Evolutionary conservation across 306 rosid genomes (phyloP), one percentile per base, ranked within the genome.

Genomic region (Cucurbita maxima): DNA sequence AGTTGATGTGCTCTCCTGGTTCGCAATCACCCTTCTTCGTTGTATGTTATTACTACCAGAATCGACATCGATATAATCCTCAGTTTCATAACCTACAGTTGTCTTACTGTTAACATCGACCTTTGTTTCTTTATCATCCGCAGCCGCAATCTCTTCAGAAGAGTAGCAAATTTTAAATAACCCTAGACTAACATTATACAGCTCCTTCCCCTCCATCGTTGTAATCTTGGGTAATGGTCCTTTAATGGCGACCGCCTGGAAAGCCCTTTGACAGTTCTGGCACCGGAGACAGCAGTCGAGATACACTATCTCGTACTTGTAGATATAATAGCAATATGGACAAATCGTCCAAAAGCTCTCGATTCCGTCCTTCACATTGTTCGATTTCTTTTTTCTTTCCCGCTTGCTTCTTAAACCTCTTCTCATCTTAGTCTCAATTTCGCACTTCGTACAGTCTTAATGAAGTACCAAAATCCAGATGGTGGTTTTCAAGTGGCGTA

Each of bases 261-360:
- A 89, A 1, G 85, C 83, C 34, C n/a, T 81, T 79, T 12, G 10
- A 75, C 97, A 88, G 10, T 80, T 80, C 58, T 72, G 81, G 38
- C 97, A 92, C 16, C 89, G 77, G 38, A 92, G 48, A 14, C 88
- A 60, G 69, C 83, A 88, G 3, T 77, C 96, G 63, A 80, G 76
- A 25, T 85, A 92, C 19, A 56, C 75, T 56, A 57, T 85, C 76
- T 79, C 81, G 71, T 89, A 89, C 75, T 86, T 85, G 38, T 80
- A 87, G 75, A 90, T 51, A 66, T 18, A 79, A 82, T 81, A 90
- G 52, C 96, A 90, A 76, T 83, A 92, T 8, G 96, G 92, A 71
- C 96, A 92, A 68, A 88, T 36, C 0, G 96, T 89, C 97, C 97
- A 92, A 73, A 92, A 89, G 22, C 90, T 73, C 51, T 62, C 77